Percentiles rank a stretch among this genome's conserved stretches.
Conservation (phyloP, 208 protist species). For the Acanthamoeba lenticulata region DNA sequence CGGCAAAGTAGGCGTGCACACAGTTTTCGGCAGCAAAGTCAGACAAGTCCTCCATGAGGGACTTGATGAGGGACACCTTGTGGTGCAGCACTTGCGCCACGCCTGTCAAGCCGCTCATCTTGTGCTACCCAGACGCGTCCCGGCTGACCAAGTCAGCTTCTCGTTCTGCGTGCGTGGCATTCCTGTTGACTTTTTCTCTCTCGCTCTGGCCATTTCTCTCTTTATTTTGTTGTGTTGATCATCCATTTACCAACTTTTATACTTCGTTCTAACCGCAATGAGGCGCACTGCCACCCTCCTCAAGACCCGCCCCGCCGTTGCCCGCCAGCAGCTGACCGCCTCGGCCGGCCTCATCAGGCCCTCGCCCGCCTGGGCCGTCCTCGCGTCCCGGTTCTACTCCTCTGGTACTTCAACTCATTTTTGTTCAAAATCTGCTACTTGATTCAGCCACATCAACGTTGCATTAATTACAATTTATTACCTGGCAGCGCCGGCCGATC, state of each 20-base stretch:
- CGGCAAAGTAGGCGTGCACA: constrained; percentile 24
- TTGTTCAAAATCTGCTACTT: too few relatives aligned
- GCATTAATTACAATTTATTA: too few relatives aligned
- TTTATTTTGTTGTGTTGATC: too few relatives aligned
- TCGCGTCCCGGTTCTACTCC: neutral
- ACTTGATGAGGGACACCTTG: constrained; percentile 19
- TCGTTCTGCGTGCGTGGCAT: too few relatives aligned
- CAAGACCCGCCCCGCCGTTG: neutral
- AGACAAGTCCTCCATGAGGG: constrained; percentile 13
- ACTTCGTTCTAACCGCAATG: neutral
- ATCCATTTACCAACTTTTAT: neutral
- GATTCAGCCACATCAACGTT: too few relatives aligned
- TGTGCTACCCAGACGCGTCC: too few relatives aligned
- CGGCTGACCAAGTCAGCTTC: too few relatives aligned
- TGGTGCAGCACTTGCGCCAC: constrained; percentile 33
- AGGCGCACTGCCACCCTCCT: neutral
- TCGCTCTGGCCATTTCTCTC: too few relatives aligned
- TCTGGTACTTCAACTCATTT: too few relatives aligned
- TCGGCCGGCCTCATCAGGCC: neutral
- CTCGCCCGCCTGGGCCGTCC: neutral
- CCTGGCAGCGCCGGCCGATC: neutral
- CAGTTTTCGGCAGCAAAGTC: neutral
- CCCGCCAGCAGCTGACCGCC: neutral
- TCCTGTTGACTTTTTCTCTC: too few relatives aligned
- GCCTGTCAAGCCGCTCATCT: constrained; percentile 26